A percentile compares a stretch with the other conserved stretches of the same genome.
phyloP scores from a whole-genome alignment of 371 early-diverging fungal genomes.

The Mycotypha africana region DNA sequence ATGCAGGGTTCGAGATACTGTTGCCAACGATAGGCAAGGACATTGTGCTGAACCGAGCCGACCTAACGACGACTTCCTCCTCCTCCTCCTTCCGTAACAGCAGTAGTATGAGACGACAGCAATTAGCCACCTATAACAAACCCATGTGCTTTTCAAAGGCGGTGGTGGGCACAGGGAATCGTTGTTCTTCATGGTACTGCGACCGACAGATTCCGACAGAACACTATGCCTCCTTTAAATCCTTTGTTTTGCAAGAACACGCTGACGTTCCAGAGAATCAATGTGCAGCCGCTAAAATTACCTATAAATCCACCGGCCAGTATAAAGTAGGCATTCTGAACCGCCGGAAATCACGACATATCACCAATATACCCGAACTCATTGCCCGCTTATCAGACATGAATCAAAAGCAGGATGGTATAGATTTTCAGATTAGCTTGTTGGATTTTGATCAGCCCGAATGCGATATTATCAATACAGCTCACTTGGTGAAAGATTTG shows the following conservation, averaged over 20 bases:
- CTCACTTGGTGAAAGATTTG: slow-evolving; percentile 33
- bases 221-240: slow-evolving; percentile 29
- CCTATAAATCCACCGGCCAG: not conserved
- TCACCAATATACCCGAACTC: slow-evolving; percentile 32
- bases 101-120: too few relatives aligned
- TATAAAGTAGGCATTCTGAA: slow-evolving; percentile 22
- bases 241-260: slow-evolving; percentile 16
- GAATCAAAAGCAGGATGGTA: slow-evolving; percentile 16
- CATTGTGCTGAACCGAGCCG: slow-evolving; percentile 24
- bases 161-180: slow-evolving; percentile 41
- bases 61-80: slow-evolving; percentile 18
- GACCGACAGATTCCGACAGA: slow-evolving; percentile 31
- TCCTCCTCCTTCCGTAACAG: too few relatives aligned
- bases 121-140: slow-evolving; percentile 12
- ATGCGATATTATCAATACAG: slow-evolving; percentile 36
- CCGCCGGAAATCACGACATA: slow-evolving; percentile 17
- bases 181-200: slow-evolving; percentile 42
- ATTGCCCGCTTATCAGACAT: slow-evolving; percentile 13
- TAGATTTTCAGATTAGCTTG: slow-evolving; percentile 7
- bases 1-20: slow-evolving; percentile 4
- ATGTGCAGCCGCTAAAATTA: slow-evolving; percentile 1
- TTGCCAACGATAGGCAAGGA: slow-evolving; percentile 21
- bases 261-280: slow-evolving; percentile 3
- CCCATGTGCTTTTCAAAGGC: slow-evolving; percentile 47
- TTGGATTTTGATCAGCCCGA: slow-evolving; percentile 37